Base-by-base conservation (phyloP, 1,139 yeast species). In the Scheffersomyces titani region DNA sequence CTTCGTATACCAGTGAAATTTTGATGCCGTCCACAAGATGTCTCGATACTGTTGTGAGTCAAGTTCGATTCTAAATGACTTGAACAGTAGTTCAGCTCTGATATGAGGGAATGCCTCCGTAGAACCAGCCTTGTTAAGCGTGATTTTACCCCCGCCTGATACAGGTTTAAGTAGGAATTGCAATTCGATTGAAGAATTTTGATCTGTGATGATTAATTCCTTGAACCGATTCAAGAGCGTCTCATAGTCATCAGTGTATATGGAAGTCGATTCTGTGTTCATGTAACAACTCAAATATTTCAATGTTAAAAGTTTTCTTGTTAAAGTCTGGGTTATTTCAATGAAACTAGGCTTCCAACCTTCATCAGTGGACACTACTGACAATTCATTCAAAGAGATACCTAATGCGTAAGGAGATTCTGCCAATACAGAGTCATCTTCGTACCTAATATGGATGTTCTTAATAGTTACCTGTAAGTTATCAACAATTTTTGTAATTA, bases 401-500 rank as follows among this genome's bases (percentile, higher is more conserved):
- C 99, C 99, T 44, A 93, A 74, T 0, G 98, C 82, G 63, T 91
- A 91, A 1, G 98, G 97, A 48, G 75, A 70, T 60, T 86, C 88
- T 0, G 92, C 84, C 63, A 88, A 84, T 6, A 84, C 80, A 11
- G 84, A 80, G 52, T 80, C 83, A 72, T 96, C 99, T 69, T 96
- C 99, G 67, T 93, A 94, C 57, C 99, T 82, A 19, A 96, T 73
- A 71, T 96, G 99, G 59, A 96, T 94, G 67, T 92, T 92, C 66
- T 88, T 90, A 60, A 96, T 91, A 0, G 97, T 91, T n/a, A 96
- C 84, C 70, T 96, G 99, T 55, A 96, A 76, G 66, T 96, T 96
- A 71, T 96, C 99, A 47, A 94, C 89, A 62, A 94, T 88, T 70
- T 94, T 94, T 1, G 97, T 90, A 4, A 92, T 82, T 60, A 96